phyloP scores from a whole-genome alignment of 371 early-diverging fungal genomes.

The Mucor plumbeus region DNA sequence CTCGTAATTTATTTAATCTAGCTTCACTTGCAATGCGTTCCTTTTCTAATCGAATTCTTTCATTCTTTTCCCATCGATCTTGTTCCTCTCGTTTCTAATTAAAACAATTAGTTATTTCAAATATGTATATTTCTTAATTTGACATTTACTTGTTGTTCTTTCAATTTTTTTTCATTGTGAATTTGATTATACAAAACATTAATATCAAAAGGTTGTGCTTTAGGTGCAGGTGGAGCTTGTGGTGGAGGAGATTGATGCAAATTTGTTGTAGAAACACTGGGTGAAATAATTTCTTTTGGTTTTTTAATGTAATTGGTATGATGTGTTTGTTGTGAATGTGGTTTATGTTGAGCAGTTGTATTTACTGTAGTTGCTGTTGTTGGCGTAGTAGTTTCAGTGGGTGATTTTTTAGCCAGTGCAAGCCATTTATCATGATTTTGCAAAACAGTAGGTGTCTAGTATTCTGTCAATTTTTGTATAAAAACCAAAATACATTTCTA shows the following conservation, averaged over 20 bases:
- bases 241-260: not conserved
- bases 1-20: slow-evolving; percentile 20
- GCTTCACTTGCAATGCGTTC: slow-evolving; percentile 20
- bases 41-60: slow-evolving; percentile 26
- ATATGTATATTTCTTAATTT: too few species aligned
- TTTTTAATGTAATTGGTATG: not conserved
- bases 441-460: slow-evolving; percentile 27
- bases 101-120: not conserved
- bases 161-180: slow-evolving; percentile 33
- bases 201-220: slow-evolving; percentile 32
- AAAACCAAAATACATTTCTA: too few species aligned
- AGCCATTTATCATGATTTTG: slow-evolving; percentile 45
- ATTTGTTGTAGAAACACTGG: not conserved
- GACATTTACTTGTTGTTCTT: slow-evolving; percentile 39
- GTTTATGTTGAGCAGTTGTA: not conserved
- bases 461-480: not conserved
- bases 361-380: slow-evolving; percentile 6
- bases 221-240: slow-evolving; percentile 9
- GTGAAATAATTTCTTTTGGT: slow-evolving; percentile 6
- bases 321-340: not conserved
- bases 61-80: slow-evolving; percentile 24
- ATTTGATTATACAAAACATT: slow-evolving; percentile 34
- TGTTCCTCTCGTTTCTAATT: slow-evolving; percentile 31
- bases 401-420: slow-evolving; percentile 28
- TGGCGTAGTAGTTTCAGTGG: slow-evolving; percentile 10